Conservation (phyloP, 73 alveolate species). For the Symbiodinium natans region DNA sequence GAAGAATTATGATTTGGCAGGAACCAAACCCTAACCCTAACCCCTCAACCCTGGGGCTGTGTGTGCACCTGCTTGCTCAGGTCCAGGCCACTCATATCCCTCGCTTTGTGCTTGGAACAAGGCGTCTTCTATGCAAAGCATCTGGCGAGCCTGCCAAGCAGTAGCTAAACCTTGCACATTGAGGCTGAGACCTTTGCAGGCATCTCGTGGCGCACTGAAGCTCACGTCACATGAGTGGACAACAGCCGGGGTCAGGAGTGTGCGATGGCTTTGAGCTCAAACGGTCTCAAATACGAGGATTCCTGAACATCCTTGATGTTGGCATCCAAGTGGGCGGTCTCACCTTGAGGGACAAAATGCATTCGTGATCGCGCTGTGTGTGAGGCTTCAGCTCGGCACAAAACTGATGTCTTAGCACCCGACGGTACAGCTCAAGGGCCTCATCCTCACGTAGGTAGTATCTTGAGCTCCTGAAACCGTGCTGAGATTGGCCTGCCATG, state of each 20-base stretch:
- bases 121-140: slow-evolving; percentile 74
- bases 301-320: slow-evolving; percentile 52
- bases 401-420: not conserved
- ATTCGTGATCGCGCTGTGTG: too few relatives aligned
- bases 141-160: slow-evolving; percentile 52
- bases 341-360: too few relatives aligned
- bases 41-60: too few relatives aligned
- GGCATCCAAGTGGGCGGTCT: slow-evolving; percentile 71
- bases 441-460: slow-evolving; percentile 83
- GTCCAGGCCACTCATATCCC: slow-evolving; percentile 51
- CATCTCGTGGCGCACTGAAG: not conserved
- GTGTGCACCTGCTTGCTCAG: slow-evolving; percentile 7
- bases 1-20: too few relatives aligned
- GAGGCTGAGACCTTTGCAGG: not conserved
- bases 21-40: too few relatives aligned
- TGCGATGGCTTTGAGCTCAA: not conserved
- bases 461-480: not conserved
- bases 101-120: slow-evolving; percentile 48
- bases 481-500: too few relatives aligned
- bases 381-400: too few relatives aligned
- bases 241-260: too few relatives aligned
- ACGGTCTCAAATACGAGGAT: not conserved
- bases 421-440: slow-evolving; percentile 66
- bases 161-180: too few relatives aligned
- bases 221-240: not conserved